Percentiles rank a stretch among this genome's conserved stretches.
These are phyloP conservation scores for Phytophthora pisi DNA, from an alignment of 352 stramenopile species.

Conservation along the genomic window DNA sequence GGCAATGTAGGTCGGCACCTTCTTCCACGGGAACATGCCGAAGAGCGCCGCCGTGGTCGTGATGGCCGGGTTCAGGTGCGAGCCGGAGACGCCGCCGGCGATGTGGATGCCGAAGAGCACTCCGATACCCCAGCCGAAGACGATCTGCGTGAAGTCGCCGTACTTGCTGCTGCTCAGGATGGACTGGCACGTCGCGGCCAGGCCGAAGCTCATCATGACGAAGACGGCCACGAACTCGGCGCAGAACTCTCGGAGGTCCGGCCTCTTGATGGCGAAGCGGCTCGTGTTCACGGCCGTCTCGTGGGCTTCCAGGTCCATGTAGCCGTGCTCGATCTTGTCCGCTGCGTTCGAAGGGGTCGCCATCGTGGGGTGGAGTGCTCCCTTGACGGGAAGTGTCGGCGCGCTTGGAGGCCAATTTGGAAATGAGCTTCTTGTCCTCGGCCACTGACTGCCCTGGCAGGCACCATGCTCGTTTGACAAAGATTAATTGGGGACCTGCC, in stretches of 20 bases:
- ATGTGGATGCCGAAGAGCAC: conserved; percentile 58
- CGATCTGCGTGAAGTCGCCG: conserved; percentile 46
- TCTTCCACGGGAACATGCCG: conserved; percentile 51
- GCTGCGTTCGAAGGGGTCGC: conserved; percentile 23
- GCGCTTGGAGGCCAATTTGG: conserved; percentile 25
- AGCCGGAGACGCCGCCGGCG: conserved; percentile 42
- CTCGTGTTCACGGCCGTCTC: conserved; percentile 25
- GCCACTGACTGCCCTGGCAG: not conserved
- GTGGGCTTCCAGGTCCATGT: conserved; percentile 38
- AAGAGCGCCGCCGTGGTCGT: conserved; percentile 39
- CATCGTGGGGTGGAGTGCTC: conserved; percentile 12
- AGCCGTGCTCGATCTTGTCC: conserved; percentile 43
- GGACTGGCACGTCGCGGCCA: conserved; percentile 42
- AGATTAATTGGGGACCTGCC: conserved; percentile 27
- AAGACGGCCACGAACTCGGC: conserved; percentile 49
- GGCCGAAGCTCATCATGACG: conserved; percentile 48
- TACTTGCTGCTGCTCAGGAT: conserved; percentile 35
- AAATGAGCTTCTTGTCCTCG: conserved; percentile 21
- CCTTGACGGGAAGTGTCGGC: conserved; percentile 19
- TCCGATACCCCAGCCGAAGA: conserved; percentile 49
- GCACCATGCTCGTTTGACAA: conserved; percentile 27
- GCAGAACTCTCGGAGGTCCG: conserved; percentile 36
- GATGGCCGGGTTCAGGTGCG: conserved; percentile 54
- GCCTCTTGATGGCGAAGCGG: conserved; percentile 46
- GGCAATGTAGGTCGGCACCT: conserved; percentile 51